phyloP scores from a whole-genome alignment of 768 basidiomycete genomes.

The Hericium rajendrae region DNA sequence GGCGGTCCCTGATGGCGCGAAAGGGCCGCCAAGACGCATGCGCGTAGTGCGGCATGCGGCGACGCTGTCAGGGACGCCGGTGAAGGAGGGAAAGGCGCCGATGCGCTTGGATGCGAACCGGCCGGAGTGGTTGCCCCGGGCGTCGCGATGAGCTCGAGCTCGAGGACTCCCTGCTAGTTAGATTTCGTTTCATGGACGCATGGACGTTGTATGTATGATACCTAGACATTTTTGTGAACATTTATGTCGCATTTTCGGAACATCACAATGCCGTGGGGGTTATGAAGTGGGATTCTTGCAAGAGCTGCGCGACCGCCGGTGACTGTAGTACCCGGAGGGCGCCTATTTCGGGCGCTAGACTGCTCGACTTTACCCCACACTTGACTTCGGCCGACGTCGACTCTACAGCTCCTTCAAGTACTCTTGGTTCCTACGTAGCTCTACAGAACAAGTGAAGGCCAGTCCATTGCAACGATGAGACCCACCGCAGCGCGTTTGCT shows the following conservation, averaged over 20 bases:
- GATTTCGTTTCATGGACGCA: no score
- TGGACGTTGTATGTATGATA: no score
- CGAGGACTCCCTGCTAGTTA: no score
- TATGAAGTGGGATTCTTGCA: no score
- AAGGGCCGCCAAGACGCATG: slow-evolving; percentile 1
- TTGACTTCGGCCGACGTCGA: not conserved
- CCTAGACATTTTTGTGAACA: no score
- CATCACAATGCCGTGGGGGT: no score
- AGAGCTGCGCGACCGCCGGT: no score
- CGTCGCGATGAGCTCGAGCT: not conserved
- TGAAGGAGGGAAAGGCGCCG: slow-evolving; percentile 11
- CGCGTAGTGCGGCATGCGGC: slow-evolving; percentile 11
- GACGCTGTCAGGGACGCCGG: slow-evolving; percentile 6
- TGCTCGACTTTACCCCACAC: not conserved
- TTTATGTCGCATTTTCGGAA: no score
- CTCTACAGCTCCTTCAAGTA: not conserved
- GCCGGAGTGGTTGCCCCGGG: slow-evolving; percentile 22
- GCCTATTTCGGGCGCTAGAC: no score
- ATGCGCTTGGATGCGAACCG: slow-evolving; percentile 10
- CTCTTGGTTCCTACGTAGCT: not conserved
- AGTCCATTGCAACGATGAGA: slow-evolving; percentile 40
- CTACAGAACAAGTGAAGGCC: not conserved
- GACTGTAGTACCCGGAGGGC: no score
- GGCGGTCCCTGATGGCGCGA: slow-evolving; percentile 2
- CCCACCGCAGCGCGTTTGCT: slow-evolving; percentile 63